These are phyloP conservation scores for Paralagenidium karlingii DNA, from an alignment of 352 stramenopile species.

Conservation along the genomic window DNA sequence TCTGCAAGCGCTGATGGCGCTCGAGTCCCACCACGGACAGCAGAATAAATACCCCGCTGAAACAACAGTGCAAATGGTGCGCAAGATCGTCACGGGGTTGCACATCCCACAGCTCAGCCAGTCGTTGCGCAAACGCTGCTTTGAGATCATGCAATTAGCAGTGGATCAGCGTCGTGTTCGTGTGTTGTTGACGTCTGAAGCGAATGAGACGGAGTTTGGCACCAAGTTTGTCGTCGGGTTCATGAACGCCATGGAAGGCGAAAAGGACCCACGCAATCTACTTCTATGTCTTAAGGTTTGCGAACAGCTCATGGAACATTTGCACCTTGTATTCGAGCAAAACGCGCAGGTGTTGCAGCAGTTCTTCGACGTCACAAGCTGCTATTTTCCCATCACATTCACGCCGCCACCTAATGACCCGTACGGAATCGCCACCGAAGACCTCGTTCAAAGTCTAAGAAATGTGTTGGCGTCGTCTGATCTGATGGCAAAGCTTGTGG, in stretches of 20 bases:
- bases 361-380: slow-evolving; percentile 85
- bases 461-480: slow-evolving; percentile 68
- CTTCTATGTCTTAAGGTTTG: slow-evolving; percentile 69
- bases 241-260: slow-evolving; percentile 74
- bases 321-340: slow-evolving; percentile 46
- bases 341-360: slow-evolving; percentile 61
- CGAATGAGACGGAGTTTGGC: slow-evolving; percentile 21
- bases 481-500: slow-evolving; percentile 56
- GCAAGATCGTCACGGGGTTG: slow-evolving; percentile 46
- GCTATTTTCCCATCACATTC: slow-evolving; percentile 89
- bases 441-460: slow-evolving; percentile 67
- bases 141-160: slow-evolving; percentile 63
- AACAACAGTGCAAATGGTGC: slow-evolving; percentile 38
- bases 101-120: slow-evolving; percentile 76
- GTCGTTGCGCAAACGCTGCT: slow-evolving; percentile 79
- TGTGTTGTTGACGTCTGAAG: slow-evolving; percentile 24
- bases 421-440: slow-evolving; percentile 84
- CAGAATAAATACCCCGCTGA: slow-evolving; percentile 29
- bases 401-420: slow-evolving; percentile 83
- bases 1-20: slow-evolving; percentile 59
- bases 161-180: slow-evolving; percentile 43
- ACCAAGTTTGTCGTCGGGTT: slow-evolving; percentile 57
- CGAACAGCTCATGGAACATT: slow-evolving; percentile 33
- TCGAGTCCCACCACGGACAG: slow-evolving; percentile 49
- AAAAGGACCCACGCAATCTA: slow-evolving; percentile 84